Percentiles rank a stretch among this genome's conserved stretches.
Conservation (phyloP, 2,329 filamentous ascomycete genomes). For the Eutypa lata region DNA sequence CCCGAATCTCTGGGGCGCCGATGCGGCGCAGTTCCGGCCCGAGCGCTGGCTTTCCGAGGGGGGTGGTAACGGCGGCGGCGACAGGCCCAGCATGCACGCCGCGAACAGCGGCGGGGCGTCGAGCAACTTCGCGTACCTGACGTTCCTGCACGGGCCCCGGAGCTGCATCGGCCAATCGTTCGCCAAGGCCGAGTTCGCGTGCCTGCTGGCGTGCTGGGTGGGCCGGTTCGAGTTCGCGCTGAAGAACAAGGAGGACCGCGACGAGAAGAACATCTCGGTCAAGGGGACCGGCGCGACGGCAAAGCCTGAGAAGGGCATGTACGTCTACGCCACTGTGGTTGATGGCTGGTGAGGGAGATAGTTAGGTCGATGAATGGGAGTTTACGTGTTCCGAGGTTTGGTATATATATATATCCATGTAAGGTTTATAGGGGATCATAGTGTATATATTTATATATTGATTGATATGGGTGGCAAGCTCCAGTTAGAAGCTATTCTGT, state of each 20-base stretch:
- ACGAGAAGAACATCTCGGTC: slow-evolving; percentile 65
- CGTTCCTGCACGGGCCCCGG: slow-evolving; percentile 81
- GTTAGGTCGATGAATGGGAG: no score
- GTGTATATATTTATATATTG: no score
- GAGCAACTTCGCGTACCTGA: slow-evolving; percentile 75
- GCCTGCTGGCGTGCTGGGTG: slow-evolving; percentile 72
- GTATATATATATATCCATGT: no score
- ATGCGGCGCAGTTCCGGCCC: slow-evolving; percentile 73
- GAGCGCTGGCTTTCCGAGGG: slow-evolving; percentile 63
- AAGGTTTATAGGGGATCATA: no score
- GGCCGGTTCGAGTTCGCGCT: slow-evolving; percentile 68
- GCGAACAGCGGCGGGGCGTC: slow-evolving; percentile 66
- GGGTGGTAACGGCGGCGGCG: slow-evolving; percentile 23
- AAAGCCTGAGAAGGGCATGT: slow-evolving; percentile 69
- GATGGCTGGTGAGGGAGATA: slow-evolving; percentile 70
- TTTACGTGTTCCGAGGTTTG: no score
- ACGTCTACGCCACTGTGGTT: slow-evolving; percentile 64
- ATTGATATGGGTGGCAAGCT: no score
- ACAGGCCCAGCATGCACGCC: slow-evolving; percentile 18
- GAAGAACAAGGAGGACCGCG: slow-evolving; percentile 56
- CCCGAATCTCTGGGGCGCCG: slow-evolving; percentile 68
- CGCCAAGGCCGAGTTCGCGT: slow-evolving; percentile 81
- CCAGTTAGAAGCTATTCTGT: no score
- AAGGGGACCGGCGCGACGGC: slow-evolving; percentile 65
- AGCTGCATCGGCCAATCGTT: slow-evolving; percentile 83